Percentiles rank a stretch among this genome's conserved stretches.
phyloP scores from a whole-genome alignment of 2,329 filamentous ascomycete genomes.

The Cryphonectria radicalis region DNA sequence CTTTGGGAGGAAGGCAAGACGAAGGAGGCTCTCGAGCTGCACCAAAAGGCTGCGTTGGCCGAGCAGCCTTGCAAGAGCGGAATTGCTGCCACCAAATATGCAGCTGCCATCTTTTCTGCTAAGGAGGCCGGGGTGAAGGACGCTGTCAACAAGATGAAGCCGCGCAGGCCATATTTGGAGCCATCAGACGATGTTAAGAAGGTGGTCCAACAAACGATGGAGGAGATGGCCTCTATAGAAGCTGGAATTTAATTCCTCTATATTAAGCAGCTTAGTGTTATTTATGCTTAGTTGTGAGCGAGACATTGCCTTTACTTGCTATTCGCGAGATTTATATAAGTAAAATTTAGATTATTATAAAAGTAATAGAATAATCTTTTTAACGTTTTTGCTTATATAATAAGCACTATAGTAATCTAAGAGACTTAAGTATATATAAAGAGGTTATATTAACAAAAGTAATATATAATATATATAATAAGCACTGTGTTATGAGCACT shows the following conservation, averaged over 20 bases:
- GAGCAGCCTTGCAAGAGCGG: slow-evolving; percentile 69
- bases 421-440: too few relatives aligned
- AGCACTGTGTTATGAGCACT: too few relatives aligned
- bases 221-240: slow-evolving; percentile 50
- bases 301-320: too few relatives aligned
- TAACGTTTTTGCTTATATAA: too few relatives aligned
- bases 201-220: slow-evolving; percentile 46
- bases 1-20: slow-evolving; percentile 62
- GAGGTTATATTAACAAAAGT: too few relatives aligned
- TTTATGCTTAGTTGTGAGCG: too few relatives aligned
- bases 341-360: too few relatives aligned
- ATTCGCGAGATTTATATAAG: too few relatives aligned
- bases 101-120: slow-evolving; percentile 64
- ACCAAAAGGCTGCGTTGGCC: slow-evolving; percentile 65
- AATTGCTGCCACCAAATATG: slow-evolving; percentile 71
- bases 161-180: slow-evolving; percentile 64
- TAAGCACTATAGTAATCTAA: too few relatives aligned
- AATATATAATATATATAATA: too few relatives aligned
- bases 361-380: too few relatives aligned
- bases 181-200: slow-evolving; percentile 49
- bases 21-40: slow-evolving; percentile 62
- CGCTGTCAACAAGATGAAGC: slow-evolving; percentile 61
- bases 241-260: not conserved
- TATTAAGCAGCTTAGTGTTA: not conserved
- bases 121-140: slow-evolving; percentile 61